phyloP scores from a whole-genome alignment of 106 monocot species.

The Gastrodia elata region DNA sequence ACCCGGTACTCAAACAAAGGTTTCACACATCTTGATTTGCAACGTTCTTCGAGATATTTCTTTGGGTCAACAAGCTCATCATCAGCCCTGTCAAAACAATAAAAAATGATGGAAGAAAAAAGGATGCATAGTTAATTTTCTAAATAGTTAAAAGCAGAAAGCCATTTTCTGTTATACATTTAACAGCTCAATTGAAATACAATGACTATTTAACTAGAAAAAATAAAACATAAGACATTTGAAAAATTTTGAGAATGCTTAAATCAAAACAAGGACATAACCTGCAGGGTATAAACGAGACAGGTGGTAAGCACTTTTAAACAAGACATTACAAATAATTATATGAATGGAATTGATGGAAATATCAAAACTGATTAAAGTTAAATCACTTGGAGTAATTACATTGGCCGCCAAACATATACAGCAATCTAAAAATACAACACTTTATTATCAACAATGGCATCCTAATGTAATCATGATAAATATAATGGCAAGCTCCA shows the following conservation, averaged over 20 bases:
- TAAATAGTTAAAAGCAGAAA: neutral
- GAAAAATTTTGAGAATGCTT: neutral
- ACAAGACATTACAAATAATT: neutral
- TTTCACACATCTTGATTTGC: slow-evolving; percentile 49
- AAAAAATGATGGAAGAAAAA: neutral
- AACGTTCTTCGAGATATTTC: slow-evolving; percentile 44
- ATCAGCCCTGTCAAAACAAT: slow-evolving; percentile 34
- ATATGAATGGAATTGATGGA: neutral
- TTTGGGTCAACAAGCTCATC: slow-evolving; percentile 49
- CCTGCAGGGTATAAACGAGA: neutral
- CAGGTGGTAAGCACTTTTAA: neutral
- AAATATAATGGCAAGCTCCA: neutral
- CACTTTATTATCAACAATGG: neutral
- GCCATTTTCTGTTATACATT: neutral
- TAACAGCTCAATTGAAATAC: neutral
- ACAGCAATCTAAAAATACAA: neutral
- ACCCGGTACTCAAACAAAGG: slow-evolving; percentile 36
- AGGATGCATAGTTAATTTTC: neutral
- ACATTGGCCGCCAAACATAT: neutral
- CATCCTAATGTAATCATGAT: neutral
- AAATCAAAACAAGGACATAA: neutral
- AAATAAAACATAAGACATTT: neutral
- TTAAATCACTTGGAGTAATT: neutral
- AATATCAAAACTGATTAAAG: neutral
- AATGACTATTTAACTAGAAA: neutral